These are phyloP conservation scores for Colletotrichum costaricense DNA, from an alignment of 2,329 filamentous ascomycete species.

Conservation along the genomic window DNA sequence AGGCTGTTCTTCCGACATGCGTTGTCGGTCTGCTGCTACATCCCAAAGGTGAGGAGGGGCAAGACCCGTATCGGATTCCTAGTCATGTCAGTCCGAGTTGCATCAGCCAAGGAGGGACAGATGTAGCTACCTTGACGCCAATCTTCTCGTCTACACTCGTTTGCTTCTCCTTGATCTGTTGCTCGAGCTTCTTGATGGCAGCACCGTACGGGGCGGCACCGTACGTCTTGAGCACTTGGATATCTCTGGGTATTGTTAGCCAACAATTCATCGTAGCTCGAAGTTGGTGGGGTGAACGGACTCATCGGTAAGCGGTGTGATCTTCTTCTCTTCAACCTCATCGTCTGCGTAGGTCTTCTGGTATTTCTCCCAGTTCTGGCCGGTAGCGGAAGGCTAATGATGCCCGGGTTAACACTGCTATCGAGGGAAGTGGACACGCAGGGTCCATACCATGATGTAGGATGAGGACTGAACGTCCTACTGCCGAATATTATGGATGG, in stretches of 20 bases:
- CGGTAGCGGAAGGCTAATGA: constrained; percentile 94
- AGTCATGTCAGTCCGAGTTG: constrained; percentile 29
- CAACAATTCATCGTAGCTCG: neutral
- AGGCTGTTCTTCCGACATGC: constrained; percentile 98
- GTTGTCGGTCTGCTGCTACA: constrained; percentile 95
- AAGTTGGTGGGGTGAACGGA: constrained; percentile 61
- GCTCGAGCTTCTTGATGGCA: constrained; percentile 95
- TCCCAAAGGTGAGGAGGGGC: constrained; percentile 99
- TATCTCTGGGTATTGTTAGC: constrained; percentile 75
- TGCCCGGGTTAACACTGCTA: constrained; percentile 46
- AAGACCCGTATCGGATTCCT: constrained; percentile 98
- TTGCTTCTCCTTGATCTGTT: constrained; percentile 99
- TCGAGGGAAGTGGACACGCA: constrained; percentile 1
- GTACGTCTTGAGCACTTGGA: constrained; percentile 99
- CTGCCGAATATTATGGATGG: constrained; percentile 9
- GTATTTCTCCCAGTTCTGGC: constrained; percentile 98
- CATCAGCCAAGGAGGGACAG: neutral
- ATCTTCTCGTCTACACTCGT: constrained; percentile 99
- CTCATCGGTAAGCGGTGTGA: constrained; percentile 96
- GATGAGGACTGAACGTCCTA: constrained; percentile 43
- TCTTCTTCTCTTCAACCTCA: constrained; percentile 99
- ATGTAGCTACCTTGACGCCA: constrained; percentile 74
- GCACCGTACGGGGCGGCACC: constrained; percentile 95
- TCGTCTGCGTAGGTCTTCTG: constrained; percentile 97
- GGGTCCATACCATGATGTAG: constrained; percentile 55